Conservation (phyloP, 2,329 filamentous ascomycete genomes). For the Pyrenophora seminiperda region DNA sequence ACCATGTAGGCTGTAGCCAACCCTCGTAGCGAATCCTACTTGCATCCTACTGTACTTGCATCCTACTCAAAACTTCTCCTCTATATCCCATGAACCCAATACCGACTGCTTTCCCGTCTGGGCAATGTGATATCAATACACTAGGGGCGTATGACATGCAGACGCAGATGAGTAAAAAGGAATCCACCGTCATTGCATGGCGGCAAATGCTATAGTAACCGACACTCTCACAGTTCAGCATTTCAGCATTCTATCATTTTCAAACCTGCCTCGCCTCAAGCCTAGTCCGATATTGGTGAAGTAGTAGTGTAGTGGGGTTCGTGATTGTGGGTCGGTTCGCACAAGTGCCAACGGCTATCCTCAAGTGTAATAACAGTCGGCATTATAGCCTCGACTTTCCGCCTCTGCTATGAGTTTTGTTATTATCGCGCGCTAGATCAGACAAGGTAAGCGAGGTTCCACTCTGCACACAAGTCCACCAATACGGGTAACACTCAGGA, state of each 20-base stretch:
- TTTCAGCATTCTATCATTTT: no score
- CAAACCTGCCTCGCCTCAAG: no score
- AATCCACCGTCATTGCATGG: no score
- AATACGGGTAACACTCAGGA: not conserved
- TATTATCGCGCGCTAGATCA: not conserved
- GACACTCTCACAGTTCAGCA: no score
- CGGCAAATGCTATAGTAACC: no score
- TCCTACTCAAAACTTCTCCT: no score
- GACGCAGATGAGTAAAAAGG: no score
- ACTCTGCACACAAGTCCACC: conserved; percentile 6
- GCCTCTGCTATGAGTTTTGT: conserved; percentile 1
- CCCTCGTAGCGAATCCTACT: not conserved
- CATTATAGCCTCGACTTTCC: conserved; percentile 3
- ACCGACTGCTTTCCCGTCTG: no score
- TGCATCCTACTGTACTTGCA: not conserved
- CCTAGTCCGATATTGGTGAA: not conserved
- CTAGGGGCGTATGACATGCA: no score
- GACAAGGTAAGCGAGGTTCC: not conserved
- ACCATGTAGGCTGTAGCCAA: no score
- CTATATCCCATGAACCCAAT: no score
- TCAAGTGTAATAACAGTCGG: conserved; percentile 14
- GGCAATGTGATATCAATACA: no score
- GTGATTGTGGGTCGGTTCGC: not conserved
- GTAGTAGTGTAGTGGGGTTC: not conserved
- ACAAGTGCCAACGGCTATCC: conserved; percentile 3